Evolutionary conservation across 2,329 filamentous ascomycete species (phyloP).

Genomic region (Exophiala viscosa): DNA sequence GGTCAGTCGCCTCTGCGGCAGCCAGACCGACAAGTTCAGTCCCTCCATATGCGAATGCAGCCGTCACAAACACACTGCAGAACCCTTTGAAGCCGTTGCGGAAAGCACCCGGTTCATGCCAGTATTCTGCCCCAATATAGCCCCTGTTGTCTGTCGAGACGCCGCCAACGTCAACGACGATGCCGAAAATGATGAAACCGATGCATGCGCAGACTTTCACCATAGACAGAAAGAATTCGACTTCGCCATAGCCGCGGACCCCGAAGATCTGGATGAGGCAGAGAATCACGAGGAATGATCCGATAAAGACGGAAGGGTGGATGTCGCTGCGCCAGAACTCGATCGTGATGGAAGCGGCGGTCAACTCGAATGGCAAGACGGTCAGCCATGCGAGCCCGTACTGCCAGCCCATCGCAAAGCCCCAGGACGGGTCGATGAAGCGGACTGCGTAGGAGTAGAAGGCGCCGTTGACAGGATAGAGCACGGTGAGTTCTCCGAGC

Average conservation of each 20-base stretch:
- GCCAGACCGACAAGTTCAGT: constrained; percentile 53
- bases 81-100: constrained; percentile 50
- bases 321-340: constrained; percentile 59
- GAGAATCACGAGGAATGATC: constrained; percentile 69
- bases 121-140: constrained; percentile 45
- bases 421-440: constrained; percentile 73
- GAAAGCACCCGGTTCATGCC: constrained; percentile 54
- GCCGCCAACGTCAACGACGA: constrained; percentile 32
- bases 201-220: constrained; percentile 71
- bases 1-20: constrained; percentile 51
- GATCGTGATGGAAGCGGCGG: constrained; percentile 73
- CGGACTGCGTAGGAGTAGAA: constrained; percentile 89
- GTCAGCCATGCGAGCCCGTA: constrained; percentile 73
- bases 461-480: constrained; percentile 85
- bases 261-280: constrained; percentile 76
- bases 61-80: constrained; percentile 54
- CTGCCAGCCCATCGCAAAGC: constrained; percentile 44
- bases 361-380: constrained; percentile 75
- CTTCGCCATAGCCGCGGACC: constrained; percentile 77
- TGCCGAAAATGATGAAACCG: constrained; percentile 23
- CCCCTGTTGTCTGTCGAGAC: constrained; percentile 34
- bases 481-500: constrained; percentile 84
- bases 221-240: constrained; percentile 74
- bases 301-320: constrained; percentile 51
- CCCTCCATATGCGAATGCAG: constrained; percentile 54